These are phyloP conservation scores for Prunella vulgaris DNA, from an alignment of 257 asterid genomes.

Conservation along the genomic window DNA sequence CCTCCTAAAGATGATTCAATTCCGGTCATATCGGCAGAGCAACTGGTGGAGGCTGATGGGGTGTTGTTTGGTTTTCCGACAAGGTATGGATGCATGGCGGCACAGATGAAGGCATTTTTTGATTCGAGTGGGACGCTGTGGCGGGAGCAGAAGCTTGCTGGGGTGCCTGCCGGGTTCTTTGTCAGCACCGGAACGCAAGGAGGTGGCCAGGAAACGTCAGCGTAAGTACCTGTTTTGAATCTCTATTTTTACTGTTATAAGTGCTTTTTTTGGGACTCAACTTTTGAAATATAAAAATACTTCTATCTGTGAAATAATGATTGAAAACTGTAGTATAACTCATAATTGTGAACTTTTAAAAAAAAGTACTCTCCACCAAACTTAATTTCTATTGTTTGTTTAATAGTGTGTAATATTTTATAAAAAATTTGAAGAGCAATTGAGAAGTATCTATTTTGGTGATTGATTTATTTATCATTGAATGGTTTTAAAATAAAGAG, in stretches of 20 bases:
- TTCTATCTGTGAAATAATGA: too few species aligned
- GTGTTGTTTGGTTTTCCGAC: conserved; percentile 53
- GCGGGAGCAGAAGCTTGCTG: conserved; percentile 56
- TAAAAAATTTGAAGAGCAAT: too few species aligned
- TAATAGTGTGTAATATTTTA: too few species aligned
- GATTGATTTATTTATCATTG: not conserved
- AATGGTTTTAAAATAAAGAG: not conserved
- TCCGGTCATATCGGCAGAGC: conserved; percentile 37
- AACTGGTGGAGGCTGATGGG: conserved; percentile 49
- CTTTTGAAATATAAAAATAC: too few species aligned
- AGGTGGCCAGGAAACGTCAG: conserved; percentile 65
- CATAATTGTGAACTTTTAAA: too few species aligned
- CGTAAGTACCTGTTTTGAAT: conserved; percentile 26
- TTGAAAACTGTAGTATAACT: too few species aligned
- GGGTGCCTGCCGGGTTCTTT: conserved; percentile 52
- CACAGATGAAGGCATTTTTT: conserved; percentile 56
- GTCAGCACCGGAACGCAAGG: conserved; percentile 60
- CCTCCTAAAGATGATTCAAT: conserved; percentile 31
- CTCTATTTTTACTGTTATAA: too few species aligned
- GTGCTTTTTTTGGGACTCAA: too few species aligned
- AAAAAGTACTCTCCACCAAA: too few species aligned
- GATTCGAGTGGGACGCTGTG: conserved; percentile 48
- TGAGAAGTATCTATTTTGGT: not conserved
- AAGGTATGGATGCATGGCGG: conserved; percentile 52
- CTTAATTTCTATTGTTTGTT: too few species aligned